phyloP scores from a whole-genome alignment of 768 basidiomycete genomes.

The Tricholoma matsutake region DNA sequence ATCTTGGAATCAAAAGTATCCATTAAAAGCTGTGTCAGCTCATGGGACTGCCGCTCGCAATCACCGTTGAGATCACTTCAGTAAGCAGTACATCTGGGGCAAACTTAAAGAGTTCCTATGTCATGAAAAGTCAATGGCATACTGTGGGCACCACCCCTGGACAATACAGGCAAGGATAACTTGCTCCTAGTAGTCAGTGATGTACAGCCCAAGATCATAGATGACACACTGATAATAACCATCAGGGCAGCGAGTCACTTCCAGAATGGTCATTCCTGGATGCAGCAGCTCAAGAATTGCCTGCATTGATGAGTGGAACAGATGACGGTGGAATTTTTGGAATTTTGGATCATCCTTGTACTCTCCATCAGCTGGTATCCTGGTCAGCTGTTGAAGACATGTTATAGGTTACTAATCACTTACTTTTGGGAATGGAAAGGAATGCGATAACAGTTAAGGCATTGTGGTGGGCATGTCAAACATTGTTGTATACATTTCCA shows the following conservation, averaged over 20 bases:
- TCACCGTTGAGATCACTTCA: background rate
- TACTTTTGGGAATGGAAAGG: too few species aligned
- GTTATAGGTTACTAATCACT: constrained; percentile 7
- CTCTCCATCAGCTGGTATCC: constrained; percentile 11
- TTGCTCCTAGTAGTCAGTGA: constrained; percentile 37
- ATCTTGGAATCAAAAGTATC: background rate
- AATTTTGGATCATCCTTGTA: constrained; percentile 16
- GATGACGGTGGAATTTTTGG: constrained; percentile 24
- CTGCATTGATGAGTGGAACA: constrained; percentile 28
- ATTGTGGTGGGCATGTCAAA: constrained; percentile 5
- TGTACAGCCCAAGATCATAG: constrained; percentile 31
- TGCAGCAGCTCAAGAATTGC: constrained; percentile 19
- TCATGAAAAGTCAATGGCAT: background rate
- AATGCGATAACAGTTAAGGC: constrained; percentile 2
- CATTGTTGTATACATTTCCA: too few species aligned
- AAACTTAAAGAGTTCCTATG: background rate
- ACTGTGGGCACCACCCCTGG: constrained; percentile 28
- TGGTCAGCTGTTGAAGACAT: background rate
- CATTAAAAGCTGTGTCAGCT: background rate
- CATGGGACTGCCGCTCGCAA: background rate
- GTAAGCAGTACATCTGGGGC: background rate
- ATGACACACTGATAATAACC: constrained; percentile 25
- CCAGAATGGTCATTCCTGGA: constrained; percentile 24
- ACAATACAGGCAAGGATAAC: constrained; percentile 28
- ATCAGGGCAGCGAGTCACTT: constrained; percentile 25